Evolutionary conservation across 805 yeast species (phyloP).

Genomic region (Blastobotrys terrestris): DNA sequence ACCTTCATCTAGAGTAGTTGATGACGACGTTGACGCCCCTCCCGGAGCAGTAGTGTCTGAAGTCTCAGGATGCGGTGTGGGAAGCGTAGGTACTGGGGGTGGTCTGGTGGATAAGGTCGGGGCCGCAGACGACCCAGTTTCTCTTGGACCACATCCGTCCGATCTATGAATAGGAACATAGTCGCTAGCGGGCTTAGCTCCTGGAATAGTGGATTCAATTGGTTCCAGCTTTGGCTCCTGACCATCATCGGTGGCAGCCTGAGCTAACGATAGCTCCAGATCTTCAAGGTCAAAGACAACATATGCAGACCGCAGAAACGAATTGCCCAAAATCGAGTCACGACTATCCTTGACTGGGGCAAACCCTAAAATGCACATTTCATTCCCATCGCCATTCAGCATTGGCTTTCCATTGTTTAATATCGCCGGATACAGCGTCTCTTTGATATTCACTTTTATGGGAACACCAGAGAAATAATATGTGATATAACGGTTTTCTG

Average conservation of each 20-base stretch:
- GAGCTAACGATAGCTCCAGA: constrained; percentile 49
- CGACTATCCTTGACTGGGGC: not conserved
- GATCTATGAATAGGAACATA: not conserved
- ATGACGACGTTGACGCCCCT: not conserved
- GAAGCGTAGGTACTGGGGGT: not conserved
- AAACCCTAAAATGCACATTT: constrained; percentile 6
- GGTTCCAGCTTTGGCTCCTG: constrained; percentile 37
- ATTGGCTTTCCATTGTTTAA: not conserved
- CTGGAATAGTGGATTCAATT: constrained; percentile 2
- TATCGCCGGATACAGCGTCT: not conserved
- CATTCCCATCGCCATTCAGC: not conserved
- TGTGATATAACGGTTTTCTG: not conserved
- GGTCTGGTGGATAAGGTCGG: no score
- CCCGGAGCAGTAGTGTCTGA: not conserved
- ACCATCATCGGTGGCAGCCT: constrained; percentile 26
- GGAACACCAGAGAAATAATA: constrained; percentile 5
- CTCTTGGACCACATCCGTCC: not conserved
- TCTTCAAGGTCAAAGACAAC: constrained; percentile 50
- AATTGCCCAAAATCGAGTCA: constrained; percentile 43
- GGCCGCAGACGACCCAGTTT: no score
- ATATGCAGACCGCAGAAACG: constrained; percentile 47
- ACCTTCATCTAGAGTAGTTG: not conserved
- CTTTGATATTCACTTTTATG: not conserved
- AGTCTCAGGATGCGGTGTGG: not conserved
- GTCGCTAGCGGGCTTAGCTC: constrained; percentile 2